Percentiles rank a stretch among this genome's conserved stretches.
phyloP scores from a whole-genome alignment of 176 grass and related monocot genomes.

The Musa schizocarpa region DNA sequence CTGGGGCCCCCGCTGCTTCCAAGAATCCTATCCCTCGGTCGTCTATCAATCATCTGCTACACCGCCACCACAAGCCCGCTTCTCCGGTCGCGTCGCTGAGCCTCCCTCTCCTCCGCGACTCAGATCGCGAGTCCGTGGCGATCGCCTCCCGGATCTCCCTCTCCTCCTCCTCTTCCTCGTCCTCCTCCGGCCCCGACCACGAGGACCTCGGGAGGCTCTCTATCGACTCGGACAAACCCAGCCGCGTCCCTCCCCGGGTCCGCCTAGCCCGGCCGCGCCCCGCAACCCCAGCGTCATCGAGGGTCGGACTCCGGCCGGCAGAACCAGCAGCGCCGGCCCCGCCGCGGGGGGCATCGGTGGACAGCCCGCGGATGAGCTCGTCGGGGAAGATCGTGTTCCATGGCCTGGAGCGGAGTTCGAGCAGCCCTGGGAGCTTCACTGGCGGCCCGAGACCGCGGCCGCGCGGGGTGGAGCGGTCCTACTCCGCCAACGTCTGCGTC shows the following conservation, averaged over 20 bases:
- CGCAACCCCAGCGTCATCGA: slow-evolving; percentile 26
- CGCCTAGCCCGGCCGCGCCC: slow-evolving; percentile 4
- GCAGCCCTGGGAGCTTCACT: slow-evolving; percentile 36
- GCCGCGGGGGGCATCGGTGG: slow-evolving; percentile 19
- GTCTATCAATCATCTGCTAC: slow-evolving; percentile 46
- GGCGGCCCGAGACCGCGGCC: slow-evolving; percentile 26
- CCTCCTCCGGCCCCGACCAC: slow-evolving; percentile 44
- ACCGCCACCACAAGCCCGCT: slow-evolving; percentile 35
- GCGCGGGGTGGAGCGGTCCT: slow-evolving; percentile 50
- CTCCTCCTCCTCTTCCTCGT: slow-evolving; percentile 29
- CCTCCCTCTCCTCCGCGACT: slow-evolving; percentile 51
- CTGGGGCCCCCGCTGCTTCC: not conserved
- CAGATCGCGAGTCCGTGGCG: slow-evolving; percentile 10
- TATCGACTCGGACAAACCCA: slow-evolving; percentile 25
- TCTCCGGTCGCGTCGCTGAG: slow-evolving; percentile 44
- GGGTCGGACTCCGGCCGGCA: slow-evolving; percentile 3
- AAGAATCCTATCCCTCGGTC: slow-evolving; percentile 30
- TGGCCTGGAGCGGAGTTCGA: slow-evolving; percentile 51
- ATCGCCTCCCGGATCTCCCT: slow-evolving; percentile 26
- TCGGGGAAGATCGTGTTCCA: slow-evolving; percentile 58
- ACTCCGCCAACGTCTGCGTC: slow-evolving; percentile 57
- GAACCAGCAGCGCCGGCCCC: not conserved
- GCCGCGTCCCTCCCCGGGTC: slow-evolving; percentile 28
- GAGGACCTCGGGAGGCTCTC: slow-evolving; percentile 4
- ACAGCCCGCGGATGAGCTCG: slow-evolving; percentile 54